Evolutionary conservation across 176 grass and related monocot species (phyloP).

Genomic region (Carex scoparia): DNA sequence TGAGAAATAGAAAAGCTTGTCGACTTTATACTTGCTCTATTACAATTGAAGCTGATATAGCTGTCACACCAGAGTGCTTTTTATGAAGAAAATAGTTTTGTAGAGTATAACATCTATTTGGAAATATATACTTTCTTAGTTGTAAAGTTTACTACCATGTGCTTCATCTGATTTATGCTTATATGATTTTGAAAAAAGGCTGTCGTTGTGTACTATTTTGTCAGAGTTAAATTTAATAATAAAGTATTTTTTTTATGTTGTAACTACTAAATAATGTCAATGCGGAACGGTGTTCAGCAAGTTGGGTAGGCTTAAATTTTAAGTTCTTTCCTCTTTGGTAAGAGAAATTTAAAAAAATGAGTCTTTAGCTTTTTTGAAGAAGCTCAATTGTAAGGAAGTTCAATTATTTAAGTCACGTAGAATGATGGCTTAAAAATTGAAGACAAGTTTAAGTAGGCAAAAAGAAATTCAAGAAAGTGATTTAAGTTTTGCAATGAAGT

Average conservation of each 20-base stretch:
- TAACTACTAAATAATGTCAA: background rate
- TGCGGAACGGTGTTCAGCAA: background rate
- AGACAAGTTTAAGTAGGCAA: no score
- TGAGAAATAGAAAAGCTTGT: background rate
- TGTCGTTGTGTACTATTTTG: background rate
- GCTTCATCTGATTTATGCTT: background rate
- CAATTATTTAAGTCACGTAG: no score
- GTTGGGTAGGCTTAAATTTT: no score
- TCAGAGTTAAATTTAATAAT: background rate
- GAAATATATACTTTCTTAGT: background rate
- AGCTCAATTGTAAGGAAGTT: no score
- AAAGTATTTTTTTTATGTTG: background rate
- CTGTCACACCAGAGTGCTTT: background rate
- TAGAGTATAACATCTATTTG: background rate
- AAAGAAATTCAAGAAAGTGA: no score
- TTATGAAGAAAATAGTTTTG: background rate
- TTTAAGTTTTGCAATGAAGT: no score
- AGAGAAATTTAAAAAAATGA: no score
- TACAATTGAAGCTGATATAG: background rate
- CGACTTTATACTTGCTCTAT: background rate
- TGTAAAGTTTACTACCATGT: constrained; percentile 7
- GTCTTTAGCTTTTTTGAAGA: no score
- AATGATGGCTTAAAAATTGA: no score
- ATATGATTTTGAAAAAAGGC: background rate
- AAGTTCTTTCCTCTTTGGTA: no score